A percentile compares a stretch with the other conserved stretches of the same genome.
Evolutionary conservation across 768 basidiomycete species (phyloP).

Genomic region (Tulasnella sp.): DNA sequence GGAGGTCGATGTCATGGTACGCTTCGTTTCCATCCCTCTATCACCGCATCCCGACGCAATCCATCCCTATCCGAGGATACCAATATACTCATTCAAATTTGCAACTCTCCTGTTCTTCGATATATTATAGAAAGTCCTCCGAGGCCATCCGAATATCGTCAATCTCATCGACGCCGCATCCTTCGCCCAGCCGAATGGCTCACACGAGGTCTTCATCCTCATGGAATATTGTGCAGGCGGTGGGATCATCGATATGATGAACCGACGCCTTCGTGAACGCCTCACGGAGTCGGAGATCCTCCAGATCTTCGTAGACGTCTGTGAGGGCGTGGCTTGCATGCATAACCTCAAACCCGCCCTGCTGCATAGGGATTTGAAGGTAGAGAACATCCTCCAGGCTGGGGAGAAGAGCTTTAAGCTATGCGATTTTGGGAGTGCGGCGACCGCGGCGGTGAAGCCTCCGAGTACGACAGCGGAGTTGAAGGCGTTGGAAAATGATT

Average conservation of each 20-base stretch:
- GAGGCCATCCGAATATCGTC: conserved; percentile 91
- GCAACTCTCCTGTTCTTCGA: conserved; percentile 4
- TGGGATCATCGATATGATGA: conserved; percentile 99
- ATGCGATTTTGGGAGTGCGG: conserved; percentile 95
- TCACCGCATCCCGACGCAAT: conserved; percentile 5
- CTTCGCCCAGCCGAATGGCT: conserved; percentile 70
- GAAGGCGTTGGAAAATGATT: conserved; percentile 75
- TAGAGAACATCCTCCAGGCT: conserved; percentile 94
- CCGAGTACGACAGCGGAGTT: conserved; percentile 78
- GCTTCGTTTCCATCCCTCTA: conserved; percentile 14
- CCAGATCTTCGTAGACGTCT: conserved; percentile 95
- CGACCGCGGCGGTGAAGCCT: conserved; percentile 54
- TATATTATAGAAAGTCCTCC: conserved; percentile 60
- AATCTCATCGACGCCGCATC: conserved; percentile 93
- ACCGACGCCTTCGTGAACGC: conserved; percentile 85
- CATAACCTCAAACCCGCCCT: conserved; percentile 84
- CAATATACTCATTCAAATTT: neutral
- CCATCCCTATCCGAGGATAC: neutral
- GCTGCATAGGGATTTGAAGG: conserved; percentile 94
- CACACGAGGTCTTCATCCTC: conserved; percentile 93
- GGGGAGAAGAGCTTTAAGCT: conserved; percentile 80
- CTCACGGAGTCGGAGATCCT: conserved; percentile 93
- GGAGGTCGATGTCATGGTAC: conserved; percentile 98
- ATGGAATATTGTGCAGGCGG: conserved; percentile 99
- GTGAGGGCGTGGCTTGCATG: conserved; percentile 95